Base-by-base conservation (phyloP, 164 flowering plant genomes). In the Protea cynaroides region DNA sequence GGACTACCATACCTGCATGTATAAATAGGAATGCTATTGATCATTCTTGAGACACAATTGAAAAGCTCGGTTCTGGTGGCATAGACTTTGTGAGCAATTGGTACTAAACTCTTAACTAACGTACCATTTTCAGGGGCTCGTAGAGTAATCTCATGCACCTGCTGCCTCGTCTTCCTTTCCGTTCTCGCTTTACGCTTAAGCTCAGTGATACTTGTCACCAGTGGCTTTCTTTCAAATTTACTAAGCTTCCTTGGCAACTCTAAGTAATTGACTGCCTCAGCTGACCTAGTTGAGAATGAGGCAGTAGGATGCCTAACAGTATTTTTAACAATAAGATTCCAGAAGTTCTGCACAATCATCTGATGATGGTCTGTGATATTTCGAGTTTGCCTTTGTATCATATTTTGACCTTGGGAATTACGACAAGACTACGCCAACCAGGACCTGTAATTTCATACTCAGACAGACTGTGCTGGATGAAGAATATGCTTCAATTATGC, bases 41-140 rank as follows among this genome's bases (percentile, higher is more conserved):
- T 47, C 51, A 83, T 67, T 69, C 65, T 78, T 56, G 89, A 79
- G 55, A 79, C 74, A 76, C 83, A 81, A 56, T 72, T 12, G 34
- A 71, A 37, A 12, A 87, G 73, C 60, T 69, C 68, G 8, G 53
- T 57, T 69, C 86, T 82, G 9, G 83, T 79, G 67, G 76, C 69
- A 68, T 69, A 78, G 53, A 87, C 88, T 44, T 81, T 65, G 64
- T 70, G 81, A 58, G 92, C 87, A 74, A 83, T 75, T 12, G 87
- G 82, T 57, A 87, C 62, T 64, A 83, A 69, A 44, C 67, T 69
- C 63, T 83, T 75, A 38, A 87, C 82, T 77, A 84, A 68, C 44
- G 84, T 66, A 8, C 92, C 92, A 77, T 87, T 87, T 57, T 83
- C 84, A 8, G 92, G 87, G 58, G 86, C 76, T 23, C 23, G 58